These are phyloP conservation scores for Seiridium unicorne DNA, from an alignment of 2,329 filamentous ascomycete genomes.

Conservation along the genomic window DNA sequence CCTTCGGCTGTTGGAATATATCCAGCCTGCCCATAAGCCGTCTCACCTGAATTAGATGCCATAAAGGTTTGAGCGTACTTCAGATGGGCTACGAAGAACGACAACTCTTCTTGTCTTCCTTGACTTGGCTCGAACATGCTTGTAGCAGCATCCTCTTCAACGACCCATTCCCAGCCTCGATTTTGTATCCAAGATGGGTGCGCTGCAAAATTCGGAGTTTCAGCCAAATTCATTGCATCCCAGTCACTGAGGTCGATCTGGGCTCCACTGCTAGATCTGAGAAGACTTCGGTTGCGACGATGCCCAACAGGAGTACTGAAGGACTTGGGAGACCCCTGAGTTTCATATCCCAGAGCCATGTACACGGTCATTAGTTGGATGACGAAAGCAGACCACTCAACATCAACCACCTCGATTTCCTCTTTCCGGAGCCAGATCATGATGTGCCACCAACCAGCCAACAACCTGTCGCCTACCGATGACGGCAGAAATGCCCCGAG, in stretches of 20 bases:
- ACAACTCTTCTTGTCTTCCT: conserved; percentile 19
- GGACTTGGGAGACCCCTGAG: conserved; percentile 18
- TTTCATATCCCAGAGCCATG: conserved; percentile 50
- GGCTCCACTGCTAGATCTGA: conserved; percentile 29
- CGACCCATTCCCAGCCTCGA: conserved; percentile 69
- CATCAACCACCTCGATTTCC: conserved; percentile 43
- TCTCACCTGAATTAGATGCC: conserved; percentile 54
- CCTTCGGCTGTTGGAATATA: conserved; percentile 63
- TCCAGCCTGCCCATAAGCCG: conserved; percentile 50
- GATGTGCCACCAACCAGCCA: conserved; percentile 72
- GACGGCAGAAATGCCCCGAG: conserved; percentile 65
- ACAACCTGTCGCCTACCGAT: conserved; percentile 56
- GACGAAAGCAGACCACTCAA: conserved; percentile 69
- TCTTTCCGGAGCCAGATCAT: conserved; percentile 64
- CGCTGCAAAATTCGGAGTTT: conserved; percentile 46
- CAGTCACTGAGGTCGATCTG: conserved; percentile 36
- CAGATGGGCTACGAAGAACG: conserved; percentile 51
- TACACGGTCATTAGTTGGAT: conserved; percentile 65
- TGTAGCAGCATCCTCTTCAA: conserved; percentile 44
- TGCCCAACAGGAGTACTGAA: conserved; percentile 16
- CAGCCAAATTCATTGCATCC: conserved; percentile 44
- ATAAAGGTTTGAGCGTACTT: conserved; percentile 65
- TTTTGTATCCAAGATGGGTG: conserved; percentile 60
- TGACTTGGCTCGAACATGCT: conserved; percentile 22
- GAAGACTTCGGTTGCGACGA: conserved; percentile 20